phyloP scores from a whole-genome alignment of 2,329 filamentous ascomycete genomes.

The Byssoonygena ceratinophila region DNA sequence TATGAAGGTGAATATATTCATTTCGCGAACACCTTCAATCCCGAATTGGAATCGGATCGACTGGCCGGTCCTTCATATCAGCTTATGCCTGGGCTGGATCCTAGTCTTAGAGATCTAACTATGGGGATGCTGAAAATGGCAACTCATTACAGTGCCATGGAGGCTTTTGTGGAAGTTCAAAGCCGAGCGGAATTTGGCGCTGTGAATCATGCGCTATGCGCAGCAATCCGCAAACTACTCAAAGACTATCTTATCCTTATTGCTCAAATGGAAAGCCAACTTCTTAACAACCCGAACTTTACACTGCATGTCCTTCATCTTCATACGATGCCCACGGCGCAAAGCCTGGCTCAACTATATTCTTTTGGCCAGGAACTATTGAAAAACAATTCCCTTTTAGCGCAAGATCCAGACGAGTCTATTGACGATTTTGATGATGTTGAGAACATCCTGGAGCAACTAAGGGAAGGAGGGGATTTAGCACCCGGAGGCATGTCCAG shows the following conservation, averaged over 20 bases:
- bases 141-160: constrained; percentile 81
- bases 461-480: constrained; percentile 77
- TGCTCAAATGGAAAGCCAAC: constrained; percentile 86
- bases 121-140: constrained; percentile 87
- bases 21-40: constrained; percentile 72
- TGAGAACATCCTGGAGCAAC: constrained; percentile 82
- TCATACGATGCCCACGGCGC: constrained; percentile 77
- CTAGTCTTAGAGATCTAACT: constrained; percentile 78
- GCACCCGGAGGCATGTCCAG: constrained; percentile 61
- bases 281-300: constrained; percentile 76
- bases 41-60: constrained; percentile 73
- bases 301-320: constrained; percentile 89
- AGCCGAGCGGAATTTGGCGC: constrained; percentile 86
- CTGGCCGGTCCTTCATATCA: constrained; percentile 72
- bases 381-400: constrained; percentile 75
- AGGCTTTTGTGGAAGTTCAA: constrained; percentile 88
- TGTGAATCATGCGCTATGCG: constrained; percentile 91
- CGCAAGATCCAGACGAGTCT: constrained; percentile 57
- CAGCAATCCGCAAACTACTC: constrained; percentile 80
- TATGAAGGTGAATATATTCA: constrained; percentile 97
- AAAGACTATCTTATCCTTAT: constrained; percentile 91
- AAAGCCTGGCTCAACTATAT: constrained; percentile 86
- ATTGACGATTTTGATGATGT: constrained; percentile 71
- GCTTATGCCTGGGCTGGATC: constrained; percentile 73
- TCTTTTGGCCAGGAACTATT: constrained; percentile 77